Base-by-base conservation (phyloP, 1,139 yeast species). In the Saccharomyces hybrid region DNA sequence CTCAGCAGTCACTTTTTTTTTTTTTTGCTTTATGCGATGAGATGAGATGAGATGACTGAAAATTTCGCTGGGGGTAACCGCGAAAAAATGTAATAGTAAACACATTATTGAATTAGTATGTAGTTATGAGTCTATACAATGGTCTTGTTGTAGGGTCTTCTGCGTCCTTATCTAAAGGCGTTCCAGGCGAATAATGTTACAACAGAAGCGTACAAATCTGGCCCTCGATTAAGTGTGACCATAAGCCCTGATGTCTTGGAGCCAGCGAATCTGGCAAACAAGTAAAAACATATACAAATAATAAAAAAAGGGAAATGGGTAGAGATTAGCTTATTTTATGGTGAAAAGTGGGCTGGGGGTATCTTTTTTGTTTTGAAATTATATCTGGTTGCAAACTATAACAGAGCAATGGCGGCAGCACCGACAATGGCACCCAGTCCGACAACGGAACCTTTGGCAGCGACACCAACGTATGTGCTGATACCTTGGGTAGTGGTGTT, bases 351-450 rank as follows among this genome's bases (percentile, higher is more conserved):
- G 42, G 42, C 23, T 20, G 23, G 23, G 23, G 23, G 42, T 38
- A 38, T 38, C 42, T 13, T 34, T 34, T 34, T 34, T 34, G 14
- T 13, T 34, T 34, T 34, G 14, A 14, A 34, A n/a, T 34, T n/a
- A 1, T 32, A n/a, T 4, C 23, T 31, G 5, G 13, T 16, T 16
- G 23, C 23, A 38, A 16, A 13, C 42, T 38, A 38, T 38, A 38
- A 16, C 42, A 38, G 7, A 16, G 42, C 42, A 38, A 31, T 13
- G 34, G 47, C 29, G 28, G 47, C 52, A 28, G 57, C 62, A 50
- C 61, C 59, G 32, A 56, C 54, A 11, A 56, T 48, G 28, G 63
- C 59, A 48, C 61, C 59, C 27, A 48, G 29, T 11, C 55, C 55
- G n/a, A 56, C 54, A 29, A 58, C 58, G 38, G 56, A 60, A 26